Evolutionary conservation across 1,139 yeast species (phyloP).

Genomic region (Scheffersomyces segobiensis): DNA sequence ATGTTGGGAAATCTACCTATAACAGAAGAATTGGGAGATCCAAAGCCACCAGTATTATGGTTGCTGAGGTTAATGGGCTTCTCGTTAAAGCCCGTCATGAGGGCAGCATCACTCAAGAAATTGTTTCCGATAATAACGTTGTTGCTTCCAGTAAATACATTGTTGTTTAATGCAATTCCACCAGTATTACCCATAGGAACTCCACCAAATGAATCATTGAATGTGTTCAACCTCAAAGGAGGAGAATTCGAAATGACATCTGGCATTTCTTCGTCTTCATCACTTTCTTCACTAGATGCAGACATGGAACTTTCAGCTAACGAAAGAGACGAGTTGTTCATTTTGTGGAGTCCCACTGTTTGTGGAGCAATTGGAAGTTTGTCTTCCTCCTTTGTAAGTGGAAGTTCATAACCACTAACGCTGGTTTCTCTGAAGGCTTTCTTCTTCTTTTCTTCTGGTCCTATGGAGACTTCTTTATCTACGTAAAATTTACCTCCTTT

Average conservation of each 20-base stretch:
- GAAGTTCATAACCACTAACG: constrained; percentile 35
- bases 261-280: constrained; percentile 33
- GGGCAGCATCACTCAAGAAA: background rate
- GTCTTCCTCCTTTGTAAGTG: constrained; percentile 7
- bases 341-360: background rate
- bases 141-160: background rate
- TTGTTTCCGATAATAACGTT: background rate
- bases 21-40: constrained; percentile 25
- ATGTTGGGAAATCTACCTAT: constrained; percentile 12
- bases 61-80: constrained; percentile 1
- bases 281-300: constrained; percentile 34
- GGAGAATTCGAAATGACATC: constrained; percentile 22
- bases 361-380: constrained; percentile 1
- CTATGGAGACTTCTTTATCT: constrained; percentile 30
- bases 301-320: background rate
- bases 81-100: background rate
- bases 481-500: constrained; percentile 85
- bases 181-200: background rate
- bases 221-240: constrained; percentile 33
- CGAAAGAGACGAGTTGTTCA: constrained; percentile 1
- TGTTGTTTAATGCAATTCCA: background rate
- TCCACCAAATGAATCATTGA: constrained; percentile 14
- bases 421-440: constrained; percentile 40
- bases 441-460: constrained; percentile 23
- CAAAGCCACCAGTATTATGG: constrained; percentile 19